Evolutionary conservation across 129 eudicot genomes (phyloP), one percentile per base, ranked within the genome.

Genomic region (Cynara cardunculus): DNA sequence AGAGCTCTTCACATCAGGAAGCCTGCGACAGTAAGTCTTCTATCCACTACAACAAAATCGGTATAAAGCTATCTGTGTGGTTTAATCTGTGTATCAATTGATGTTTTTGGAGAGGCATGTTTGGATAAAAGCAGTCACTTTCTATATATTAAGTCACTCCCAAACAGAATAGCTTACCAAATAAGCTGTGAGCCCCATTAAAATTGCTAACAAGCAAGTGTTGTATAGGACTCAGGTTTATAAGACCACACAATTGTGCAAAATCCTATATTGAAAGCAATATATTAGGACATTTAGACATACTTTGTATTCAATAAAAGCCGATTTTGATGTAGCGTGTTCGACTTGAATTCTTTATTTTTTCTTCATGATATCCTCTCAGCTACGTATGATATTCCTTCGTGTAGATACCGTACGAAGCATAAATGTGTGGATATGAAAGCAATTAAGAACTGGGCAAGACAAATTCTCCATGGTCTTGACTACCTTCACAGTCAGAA

Each of bases 1-100:
- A 6, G 97, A 95, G 82, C 88, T 95, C 56, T 92, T 92, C 86
- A 87, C 99, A 16, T 95, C 99, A 22, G 97, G 99, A 75, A 95
- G 85, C 87, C 82, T 95, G 69, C 83, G 97, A 77, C 88, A 90
- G 97, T 95, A 56, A 85, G 97, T 89, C 8, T 31, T 21, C 4
- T 66, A 31, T 31, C 35, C 4, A 31, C 35, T 31, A 31, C 35
- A 31, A 31, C 35, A 31, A 31, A 31, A 31, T 31, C 5, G 35
- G 35, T 31, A 31, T 31, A 2, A 31, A n/a, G n/a, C n/a, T n/a
- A n/a, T n/a, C n/a, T n/a, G n/a, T n/a, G n/a, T n/a, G n/a, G n/a
- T n/a, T n/a, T n/a, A n/a, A n/a, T n/a, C n/a, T n/a, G n/a, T n/a
- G n/a, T n/a, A n/a, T n/a, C n/a, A n/a, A n/a, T n/a, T n/a, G n/a